Percentiles rank a stretch among this genome's conserved stretches.
Evolutionary conservation across 306 rosid species (phyloP).

Genomic region (Prunus fruticosa): DNA sequence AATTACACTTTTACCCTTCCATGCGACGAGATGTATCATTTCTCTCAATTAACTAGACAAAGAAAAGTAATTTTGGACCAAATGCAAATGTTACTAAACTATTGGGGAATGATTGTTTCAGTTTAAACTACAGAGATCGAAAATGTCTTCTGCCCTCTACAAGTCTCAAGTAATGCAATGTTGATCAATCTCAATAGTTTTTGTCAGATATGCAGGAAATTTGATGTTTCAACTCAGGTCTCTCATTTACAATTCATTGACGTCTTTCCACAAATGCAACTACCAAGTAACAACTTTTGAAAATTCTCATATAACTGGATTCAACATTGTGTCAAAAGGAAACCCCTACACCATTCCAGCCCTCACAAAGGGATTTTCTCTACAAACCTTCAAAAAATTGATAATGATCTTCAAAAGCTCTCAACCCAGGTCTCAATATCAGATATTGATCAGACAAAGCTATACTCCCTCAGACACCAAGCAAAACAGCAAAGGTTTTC

Average conservation of each 20-base stretch:
- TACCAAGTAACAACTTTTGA: no score
- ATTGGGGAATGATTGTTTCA: background rate
- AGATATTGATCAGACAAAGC: background rate
- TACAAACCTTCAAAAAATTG: background rate
- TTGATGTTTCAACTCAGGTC: no score
- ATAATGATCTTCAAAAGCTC: no score
- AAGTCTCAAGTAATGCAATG: background rate
- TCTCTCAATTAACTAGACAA: background rate
- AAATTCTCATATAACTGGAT: constrained; percentile 36
- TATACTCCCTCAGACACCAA: background rate
- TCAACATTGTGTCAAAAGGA: constrained; percentile 20
- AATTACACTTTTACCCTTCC: background rate
- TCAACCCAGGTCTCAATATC: background rate
- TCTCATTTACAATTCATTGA: no score
- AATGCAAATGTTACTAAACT: no score
- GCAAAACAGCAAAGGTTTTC: background rate
- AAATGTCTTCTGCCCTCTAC: no score
- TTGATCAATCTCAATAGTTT: no score
- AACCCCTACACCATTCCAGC: background rate
- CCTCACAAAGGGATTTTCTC: background rate
- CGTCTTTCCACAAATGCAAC: no score
- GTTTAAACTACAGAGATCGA: no score
- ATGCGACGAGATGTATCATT: background rate
- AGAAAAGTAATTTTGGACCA: no score
- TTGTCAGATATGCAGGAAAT: no score